Evolutionary conservation across 768 basidiomycete species (phyloP).

Genomic region (Boletus tylopilopsis): DNA sequence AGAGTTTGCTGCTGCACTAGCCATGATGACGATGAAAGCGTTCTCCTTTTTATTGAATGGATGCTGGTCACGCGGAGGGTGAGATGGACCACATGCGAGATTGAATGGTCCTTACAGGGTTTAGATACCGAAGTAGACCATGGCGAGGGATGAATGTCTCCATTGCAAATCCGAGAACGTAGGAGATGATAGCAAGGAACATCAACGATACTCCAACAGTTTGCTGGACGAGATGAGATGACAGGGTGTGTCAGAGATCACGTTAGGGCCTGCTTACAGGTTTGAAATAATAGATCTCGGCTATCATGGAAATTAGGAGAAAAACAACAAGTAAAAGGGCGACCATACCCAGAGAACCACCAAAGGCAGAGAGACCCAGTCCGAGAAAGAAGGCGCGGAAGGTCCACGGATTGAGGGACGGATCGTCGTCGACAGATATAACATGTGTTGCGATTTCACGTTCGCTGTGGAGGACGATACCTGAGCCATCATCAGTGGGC

Average conservation of each 20-base stretch:
- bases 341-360: constrained; percentile 44
- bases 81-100: not conserved
- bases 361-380: constrained; percentile 49
- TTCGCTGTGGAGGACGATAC: constrained; percentile 35
- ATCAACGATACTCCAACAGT: constrained; percentile 48
- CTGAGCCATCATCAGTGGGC: constrained; percentile 7
- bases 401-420: constrained; percentile 28
- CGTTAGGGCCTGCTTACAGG: constrained; percentile 35
- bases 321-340: not conserved
- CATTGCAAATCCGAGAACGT: constrained; percentile 46
- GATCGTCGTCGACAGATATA: constrained; percentile 36
- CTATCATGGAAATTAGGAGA: constrained; percentile 21
- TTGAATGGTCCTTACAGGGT: constrained; percentile 34
- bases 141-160: constrained; percentile 42
- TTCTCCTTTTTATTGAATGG: constrained; percentile 61
- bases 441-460: constrained; percentile 47
- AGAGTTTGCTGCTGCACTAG: constrained; percentile 51
- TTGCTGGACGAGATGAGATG: constrained; percentile 35
- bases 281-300: constrained; percentile 61
- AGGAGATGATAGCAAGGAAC: constrained; percentile 51
- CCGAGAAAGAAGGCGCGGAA: constrained; percentile 52
- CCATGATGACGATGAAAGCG: constrained; percentile 55
- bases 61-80: constrained; percentile 29
- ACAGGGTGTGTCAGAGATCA: not conserved
- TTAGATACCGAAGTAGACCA: constrained; percentile 48